Conservation (phyloP, 2,329 filamentous ascomycete species). For the Mycogone perniciosa region DNA sequence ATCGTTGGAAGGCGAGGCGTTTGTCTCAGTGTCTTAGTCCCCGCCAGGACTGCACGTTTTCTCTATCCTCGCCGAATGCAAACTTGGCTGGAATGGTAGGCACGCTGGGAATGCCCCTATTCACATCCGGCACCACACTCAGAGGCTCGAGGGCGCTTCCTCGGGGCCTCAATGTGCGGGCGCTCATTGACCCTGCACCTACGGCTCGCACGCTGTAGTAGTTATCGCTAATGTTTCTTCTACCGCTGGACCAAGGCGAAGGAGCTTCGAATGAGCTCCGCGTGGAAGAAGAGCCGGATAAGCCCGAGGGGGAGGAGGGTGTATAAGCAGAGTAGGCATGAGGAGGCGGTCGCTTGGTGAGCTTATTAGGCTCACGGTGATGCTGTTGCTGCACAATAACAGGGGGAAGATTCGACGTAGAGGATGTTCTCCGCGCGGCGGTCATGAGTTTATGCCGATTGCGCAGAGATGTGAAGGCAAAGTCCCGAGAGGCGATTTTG, state of each 20-base stretch:
- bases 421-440: conserved; percentile 13
- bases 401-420: conserved; percentile 2
- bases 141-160: conserved; percentile 25
- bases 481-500: conserved; percentile 42
- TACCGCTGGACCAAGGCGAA: conserved; percentile 1
- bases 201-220: conserved; percentile 14
- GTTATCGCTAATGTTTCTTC: conserved; percentile 17
- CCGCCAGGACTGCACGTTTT: conserved; percentile 28
- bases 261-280: conserved; percentile 6
- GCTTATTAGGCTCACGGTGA: conserved; percentile 19
- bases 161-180: conserved; percentile 22
- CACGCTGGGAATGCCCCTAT: conserved; percentile 41
- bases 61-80: conserved; percentile 27
- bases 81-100: conserved; percentile 40
- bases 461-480: conserved; percentile 30
- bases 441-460: conserved; percentile 21
- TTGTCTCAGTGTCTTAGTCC: conserved; percentile 19
- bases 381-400: conserved; percentile 8
- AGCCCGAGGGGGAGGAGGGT: conserved; percentile 3
- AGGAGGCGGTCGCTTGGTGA: conserved; percentile 20
- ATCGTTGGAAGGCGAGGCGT: too few species aligned
- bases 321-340: background rate
- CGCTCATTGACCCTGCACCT: conserved; percentile 14
- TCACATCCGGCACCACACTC: conserved; percentile 38
- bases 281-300: conserved; percentile 5